A percentile compares a stretch with the other conserved stretches of the same genome.
Evolutionary conservation across 768 basidiomycete species (phyloP).

Genomic region (Sarcodon aspratus): DNA sequence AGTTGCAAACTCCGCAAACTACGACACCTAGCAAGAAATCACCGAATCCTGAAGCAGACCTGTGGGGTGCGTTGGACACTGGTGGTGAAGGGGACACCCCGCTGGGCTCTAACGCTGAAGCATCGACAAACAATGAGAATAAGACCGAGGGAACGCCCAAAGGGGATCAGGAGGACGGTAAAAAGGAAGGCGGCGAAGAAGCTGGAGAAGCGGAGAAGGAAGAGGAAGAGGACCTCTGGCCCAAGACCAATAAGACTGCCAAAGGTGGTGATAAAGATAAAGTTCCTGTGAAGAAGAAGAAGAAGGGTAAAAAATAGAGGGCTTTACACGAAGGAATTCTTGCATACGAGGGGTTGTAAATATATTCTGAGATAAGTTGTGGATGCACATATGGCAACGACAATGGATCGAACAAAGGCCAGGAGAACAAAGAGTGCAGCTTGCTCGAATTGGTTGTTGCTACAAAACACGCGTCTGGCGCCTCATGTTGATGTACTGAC

Average conservation of each 20-base stretch:
- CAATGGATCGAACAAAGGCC: too few relatives aligned
- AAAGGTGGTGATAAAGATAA: not conserved
- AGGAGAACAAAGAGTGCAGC: too few relatives aligned
- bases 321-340: not conserved
- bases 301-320: not conserved
- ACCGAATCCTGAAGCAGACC: slow-evolving; percentile 2
- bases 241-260: not conserved
- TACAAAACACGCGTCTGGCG: too few relatives aligned
- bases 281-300: not conserved
- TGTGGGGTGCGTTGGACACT: not conserved
- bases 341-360: too few relatives aligned
- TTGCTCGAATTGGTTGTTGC: too few relatives aligned
- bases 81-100: not conserved
- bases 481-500: too few relatives aligned
- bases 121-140: not conserved
- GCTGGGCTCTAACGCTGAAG: not conserved
- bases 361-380: too few relatives aligned
- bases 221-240: not conserved
- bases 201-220: slow-evolving; percentile 7
- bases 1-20: slow-evolving; percentile 8
- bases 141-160: not conserved
- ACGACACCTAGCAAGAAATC: slow-evolving; percentile 16
- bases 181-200: slow-evolving; percentile 1
- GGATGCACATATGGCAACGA: too few relatives aligned
- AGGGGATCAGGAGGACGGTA: not conserved